A percentile compares a stretch with the other conserved stretches of the same genome.
phyloP scores from a whole-genome alignment of 2,329 filamentous ascomycete species.

The Xylaria sp. region DNA sequence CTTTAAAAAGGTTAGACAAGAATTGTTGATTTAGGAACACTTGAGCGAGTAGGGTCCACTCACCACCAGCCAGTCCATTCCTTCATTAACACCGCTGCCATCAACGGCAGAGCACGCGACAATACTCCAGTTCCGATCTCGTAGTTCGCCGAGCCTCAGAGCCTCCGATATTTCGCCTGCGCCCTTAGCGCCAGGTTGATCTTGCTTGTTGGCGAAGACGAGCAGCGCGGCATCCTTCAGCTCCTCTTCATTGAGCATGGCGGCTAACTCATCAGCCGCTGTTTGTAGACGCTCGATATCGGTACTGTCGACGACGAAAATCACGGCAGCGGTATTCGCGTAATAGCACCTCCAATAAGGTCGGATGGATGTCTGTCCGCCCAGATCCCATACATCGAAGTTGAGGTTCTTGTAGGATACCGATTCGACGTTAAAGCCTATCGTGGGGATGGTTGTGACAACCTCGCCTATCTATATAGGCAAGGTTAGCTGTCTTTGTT shows the following conservation, averaged over 20 bases:
- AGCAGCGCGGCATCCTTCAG: conserved; percentile 90
- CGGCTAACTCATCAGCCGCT: conserved; percentile 88
- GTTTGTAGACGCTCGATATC: conserved; percentile 96
- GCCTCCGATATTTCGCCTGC: conserved; percentile 97
- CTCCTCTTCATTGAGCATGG: conserved; percentile 98
- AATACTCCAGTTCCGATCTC: conserved; percentile 99
- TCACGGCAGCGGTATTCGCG: conserved; percentile 96
- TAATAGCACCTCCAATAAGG: conserved; percentile 99
- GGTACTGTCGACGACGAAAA: conserved; percentile 98
- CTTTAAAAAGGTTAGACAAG: conserved; percentile 30
- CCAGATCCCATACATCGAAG: conserved; percentile 99
- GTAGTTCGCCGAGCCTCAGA: conserved; percentile 86
- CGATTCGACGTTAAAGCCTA: conserved; percentile 99
- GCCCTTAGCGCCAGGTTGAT: conserved; percentile 95
- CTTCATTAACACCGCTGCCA: conserved; percentile 92
- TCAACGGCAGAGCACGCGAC: conserved; percentile 97
- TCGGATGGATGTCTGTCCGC: conserved; percentile 97
- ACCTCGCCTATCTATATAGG: conserved; percentile 88
- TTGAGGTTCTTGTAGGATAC: conserved; percentile 98
- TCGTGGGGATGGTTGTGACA: conserved; percentile 98
- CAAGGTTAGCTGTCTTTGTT: conserved; percentile 30
- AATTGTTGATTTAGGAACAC: background rate
- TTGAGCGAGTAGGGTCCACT: conserved; percentile 47
- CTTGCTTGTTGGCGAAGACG: conserved; percentile 99
- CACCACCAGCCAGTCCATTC: conserved; percentile 99